Base-by-base conservation (phyloP, 2,329 filamentous ascomycete genomes). In the Colletotrichum cereale region DNA sequence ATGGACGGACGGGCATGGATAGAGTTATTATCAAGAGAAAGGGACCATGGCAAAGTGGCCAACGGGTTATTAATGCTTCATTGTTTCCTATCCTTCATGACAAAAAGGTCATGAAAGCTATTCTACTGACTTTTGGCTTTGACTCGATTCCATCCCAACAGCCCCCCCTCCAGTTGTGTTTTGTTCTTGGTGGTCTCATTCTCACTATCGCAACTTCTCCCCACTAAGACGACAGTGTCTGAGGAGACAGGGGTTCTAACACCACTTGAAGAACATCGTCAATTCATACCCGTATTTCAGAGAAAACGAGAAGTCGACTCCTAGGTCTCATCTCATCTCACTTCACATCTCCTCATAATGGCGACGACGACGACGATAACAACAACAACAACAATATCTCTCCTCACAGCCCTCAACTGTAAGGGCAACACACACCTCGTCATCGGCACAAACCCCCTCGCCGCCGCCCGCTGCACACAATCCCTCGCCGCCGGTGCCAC, bases 381-480 rank as follows among this genome's bases (percentile, higher is more conserved):
- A 21, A 8, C 40, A n/a, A 21, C 18, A 21, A 44, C 69, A 56
- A 24, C 57, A 42, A 80, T 81, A 26, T 86, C 91, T 4, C 86
- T 97, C 62, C 89, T 97, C 58, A 92, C 93, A 56, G 91, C 93
- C 60, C 86, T 92, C 75, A 90, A 95, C 79, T 91, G 90, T 77
- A 86, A 86, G 62, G 87, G 85, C 58, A 92, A 94, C 78, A 82
- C 95, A 50, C 96, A 99, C 80, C 86, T 99, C 69, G 89, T 99
- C 77, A 82, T 98, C 74, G 96, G 96, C 71, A 91, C 92, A 42
- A 96, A 95, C 77, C 91, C 96, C 18, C 88, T 99, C 50, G 96
- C 96, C n/a, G 92, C 92, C 63, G 89, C 94, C 40, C 90, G 96
- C 76, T 97, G 93, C 83, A 84, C 88, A 16, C 93, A 94, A 78